Percentiles rank a stretch among this genome's conserved stretches.
Evolutionary conservation across 106 monocot species (phyloP).

Genomic region (Allium cepa): DNA sequence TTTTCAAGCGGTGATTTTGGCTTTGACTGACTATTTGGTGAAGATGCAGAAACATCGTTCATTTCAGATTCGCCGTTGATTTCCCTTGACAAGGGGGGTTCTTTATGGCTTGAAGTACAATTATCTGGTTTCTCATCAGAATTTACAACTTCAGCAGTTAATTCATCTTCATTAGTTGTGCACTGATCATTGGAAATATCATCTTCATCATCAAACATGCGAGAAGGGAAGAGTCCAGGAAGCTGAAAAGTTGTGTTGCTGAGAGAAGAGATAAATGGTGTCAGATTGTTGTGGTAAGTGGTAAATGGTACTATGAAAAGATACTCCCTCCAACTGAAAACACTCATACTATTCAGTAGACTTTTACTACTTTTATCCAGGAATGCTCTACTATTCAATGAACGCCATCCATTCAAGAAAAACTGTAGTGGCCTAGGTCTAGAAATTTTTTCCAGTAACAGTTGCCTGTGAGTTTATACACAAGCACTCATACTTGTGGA

Average conservation of each 20-base stretch:
- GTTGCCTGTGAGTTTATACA: too few relatives aligned
- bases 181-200: constrained; percentile 35
- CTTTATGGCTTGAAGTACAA: constrained; percentile 17
- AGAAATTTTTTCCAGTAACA: too few relatives aligned
- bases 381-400: too few relatives aligned
- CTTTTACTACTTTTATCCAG: too few relatives aligned
- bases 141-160: constrained; percentile 17
- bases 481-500: too few relatives aligned
- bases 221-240: constrained; percentile 47
- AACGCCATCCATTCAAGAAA: too few relatives aligned
- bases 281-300: too few relatives aligned
- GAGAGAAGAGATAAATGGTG: constrained; percentile 12
- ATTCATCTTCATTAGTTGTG: constrained; percentile 20
- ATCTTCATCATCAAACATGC: constrained; percentile 81
- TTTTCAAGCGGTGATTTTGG: constrained; percentile 13
- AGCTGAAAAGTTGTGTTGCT: constrained; percentile 79
- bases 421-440: too few relatives aligned
- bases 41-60: constrained; percentile 56
- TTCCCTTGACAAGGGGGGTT: constrained; percentile 35
- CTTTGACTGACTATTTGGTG: constrained; percentile 14
- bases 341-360: too few relatives aligned
- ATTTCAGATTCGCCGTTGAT: constrained; percentile 67
- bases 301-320: too few relatives aligned
- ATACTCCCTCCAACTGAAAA: too few relatives aligned
- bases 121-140: constrained; percentile 23